Percentiles rank a stretch among this genome's conserved stretches.
Conservation (phyloP, 2,329 filamentous ascomycete genomes). For the Cladorrhinum sp. region DNA sequence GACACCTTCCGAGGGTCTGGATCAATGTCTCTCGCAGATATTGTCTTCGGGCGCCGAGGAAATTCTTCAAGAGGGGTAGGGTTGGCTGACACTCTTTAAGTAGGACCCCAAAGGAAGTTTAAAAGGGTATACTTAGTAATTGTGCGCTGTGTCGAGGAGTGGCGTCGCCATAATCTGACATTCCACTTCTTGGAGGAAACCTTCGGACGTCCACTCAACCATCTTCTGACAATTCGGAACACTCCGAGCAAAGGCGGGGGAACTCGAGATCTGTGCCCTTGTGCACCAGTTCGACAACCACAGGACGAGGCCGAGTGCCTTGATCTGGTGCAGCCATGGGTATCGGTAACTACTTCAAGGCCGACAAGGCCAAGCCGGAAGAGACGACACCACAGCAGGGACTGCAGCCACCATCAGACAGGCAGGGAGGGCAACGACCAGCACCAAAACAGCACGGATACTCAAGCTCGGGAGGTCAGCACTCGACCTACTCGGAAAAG, state of each 20-base stretch:
- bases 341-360: slow-evolving; percentile 61
- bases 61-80: neutral
- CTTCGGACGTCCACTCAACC: neutral
- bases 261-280: neutral
- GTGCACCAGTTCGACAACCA: slow-evolving; percentile 5
- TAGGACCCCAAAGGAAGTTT: neutral
- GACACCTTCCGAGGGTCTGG: neutral
- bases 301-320: slow-evolving; percentile 1
- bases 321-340: slow-evolving; percentile 48
- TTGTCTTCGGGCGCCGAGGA: neutral
- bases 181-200: neutral
- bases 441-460: slow-evolving; percentile 20
- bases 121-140: neutral
- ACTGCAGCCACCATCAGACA: neutral
- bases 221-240: neutral
- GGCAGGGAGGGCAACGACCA: slow-evolving; percentile 12
- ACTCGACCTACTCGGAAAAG: slow-evolving; percentile 38
- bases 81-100: neutral
- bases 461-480: slow-evolving; percentile 12
- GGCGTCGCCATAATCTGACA: neutral
- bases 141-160: neutral
- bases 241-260: neutral
- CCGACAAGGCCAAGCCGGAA: slow-evolving; percentile 39
- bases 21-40: neutral
- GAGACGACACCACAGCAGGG: neutral